Base-by-base conservation (phyloP, 768 basidiomycete genomes). In the Panaeolus cyanescens region DNA sequence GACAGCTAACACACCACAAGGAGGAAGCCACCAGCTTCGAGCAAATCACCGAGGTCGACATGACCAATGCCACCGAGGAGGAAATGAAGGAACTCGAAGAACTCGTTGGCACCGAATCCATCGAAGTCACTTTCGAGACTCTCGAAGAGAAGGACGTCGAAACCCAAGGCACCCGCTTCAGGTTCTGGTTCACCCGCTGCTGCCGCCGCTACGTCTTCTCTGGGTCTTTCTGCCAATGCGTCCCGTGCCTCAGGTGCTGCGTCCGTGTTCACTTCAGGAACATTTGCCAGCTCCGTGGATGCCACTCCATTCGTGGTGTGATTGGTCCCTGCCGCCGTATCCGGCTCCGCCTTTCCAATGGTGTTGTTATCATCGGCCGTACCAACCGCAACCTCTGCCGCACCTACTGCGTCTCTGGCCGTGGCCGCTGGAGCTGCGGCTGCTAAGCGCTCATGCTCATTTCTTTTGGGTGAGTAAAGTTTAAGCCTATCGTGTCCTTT, bases 111-210 rank as follows among this genome's bases (percentile, higher is more conserved):
- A 13, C 45, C 45, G 13, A 50, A 4, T 50, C 45, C 13, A 15
- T 50, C 25, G 45, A 50, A 9, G 25, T 50, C 25, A 50, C 45
- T 13, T 50, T 50, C 45, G 45, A 50, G 45, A 13, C 15, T 13
- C 45, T 50, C 45, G 45, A 50, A 50, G 45, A 50, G 12, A 50
- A 50, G 28, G 45, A 50, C 45, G n/a, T n/a, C n/a, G n/a, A n/a
- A n/a, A 50, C 45, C 45, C 22, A 50, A 30, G 25, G 45, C 10
- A 12, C 45, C 19, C 30, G 45, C 45, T 50, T 50, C 45, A 13
- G 45, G 1, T 50, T 25, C 25, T 50, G 45, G 45, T 50, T 50
- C 45, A 50, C 45, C 45, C 8, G 10, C 45, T 50, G 25, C 45
- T 50, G 45, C 45, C 45, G 45, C 25, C 45, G 45, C 45, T 50